These are phyloP conservation scores for Zygosaccharomyces siamensis DNA, from an alignment of 805 yeast genomes.

Conservation along the genomic window DNA sequence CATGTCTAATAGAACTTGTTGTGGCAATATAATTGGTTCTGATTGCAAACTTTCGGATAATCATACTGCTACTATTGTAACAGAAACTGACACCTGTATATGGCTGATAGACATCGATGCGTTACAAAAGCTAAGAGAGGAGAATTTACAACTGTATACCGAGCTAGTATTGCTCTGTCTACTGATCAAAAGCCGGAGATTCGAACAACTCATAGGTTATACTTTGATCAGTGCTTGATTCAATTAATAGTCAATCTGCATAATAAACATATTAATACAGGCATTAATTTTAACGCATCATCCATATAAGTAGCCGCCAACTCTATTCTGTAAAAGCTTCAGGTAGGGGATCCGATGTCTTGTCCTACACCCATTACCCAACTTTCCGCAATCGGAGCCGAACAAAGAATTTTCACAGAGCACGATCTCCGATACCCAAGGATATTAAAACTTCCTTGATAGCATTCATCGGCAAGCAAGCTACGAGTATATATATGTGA, in stretches of 20 bases:
- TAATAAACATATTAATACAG: not conserved
- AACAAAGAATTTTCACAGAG: not conserved
- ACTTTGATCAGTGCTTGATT: conserved; percentile 54
- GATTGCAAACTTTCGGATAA: conserved; percentile 36
- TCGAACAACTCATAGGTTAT: conserved; percentile 71
- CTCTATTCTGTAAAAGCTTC: not conserved
- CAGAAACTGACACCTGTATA: conserved; percentile 57
- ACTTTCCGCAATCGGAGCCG: conserved; percentile 4
- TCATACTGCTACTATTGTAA: conserved; percentile 44
- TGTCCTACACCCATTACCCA: not conserved
- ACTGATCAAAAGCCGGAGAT: conserved; percentile 62
- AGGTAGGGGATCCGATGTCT: not conserved
- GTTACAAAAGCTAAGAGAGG: conserved; percentile 43
- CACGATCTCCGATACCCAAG: not conserved
- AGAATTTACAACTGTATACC: conserved; percentile 51
- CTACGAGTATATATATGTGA: not conserved
- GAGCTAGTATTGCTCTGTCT: conserved; percentile 62
- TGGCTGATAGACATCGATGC: conserved; percentile 59
- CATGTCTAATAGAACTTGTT: conserved; percentile 51
- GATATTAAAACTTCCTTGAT: not conserved
- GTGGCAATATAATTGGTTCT: conserved; percentile 42
- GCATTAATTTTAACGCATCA: too few species aligned
- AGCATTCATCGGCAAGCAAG: not conserved
- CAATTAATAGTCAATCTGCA: not conserved
- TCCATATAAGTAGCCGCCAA: not conserved